Conservation (phyloP, 768 basidiomycete genomes). For the Sistotremastrum suecicum region DNA sequence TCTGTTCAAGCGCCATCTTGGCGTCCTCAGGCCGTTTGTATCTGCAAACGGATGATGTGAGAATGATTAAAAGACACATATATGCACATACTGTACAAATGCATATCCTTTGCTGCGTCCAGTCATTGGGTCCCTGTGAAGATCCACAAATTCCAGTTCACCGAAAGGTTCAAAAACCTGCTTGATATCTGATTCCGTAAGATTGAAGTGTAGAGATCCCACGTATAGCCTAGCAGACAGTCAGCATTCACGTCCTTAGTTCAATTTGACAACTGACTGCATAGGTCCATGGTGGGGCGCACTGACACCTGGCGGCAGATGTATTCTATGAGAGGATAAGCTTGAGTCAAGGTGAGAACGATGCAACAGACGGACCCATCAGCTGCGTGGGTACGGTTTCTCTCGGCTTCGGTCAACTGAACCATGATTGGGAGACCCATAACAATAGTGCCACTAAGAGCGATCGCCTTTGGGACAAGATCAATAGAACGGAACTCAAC, state of each 20-base stretch:
- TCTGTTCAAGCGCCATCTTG: constrained; percentile 92
- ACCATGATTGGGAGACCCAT: constrained; percentile 98
- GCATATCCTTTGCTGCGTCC: constrained; percentile 96
- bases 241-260: constrained; percentile 4
- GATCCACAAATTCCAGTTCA: constrained; percentile 94
- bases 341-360: constrained; percentile 2
- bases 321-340: constrained; percentile 34
- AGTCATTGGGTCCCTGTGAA: constrained; percentile 89
- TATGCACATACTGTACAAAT: constrained; percentile 72
- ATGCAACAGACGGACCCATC: constrained; percentile 47
- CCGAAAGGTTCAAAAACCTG: constrained; percentile 99
- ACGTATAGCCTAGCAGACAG: constrained; percentile 66
- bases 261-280: constrained; percentile 42
- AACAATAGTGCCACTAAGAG: constrained; percentile 85
- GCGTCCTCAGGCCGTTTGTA: constrained; percentile 89
- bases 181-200: constrained; percentile 92
- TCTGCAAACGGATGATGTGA: constrained; percentile 23
- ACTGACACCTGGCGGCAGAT: constrained; percentile 73
- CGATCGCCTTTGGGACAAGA: constrained; percentile 80
- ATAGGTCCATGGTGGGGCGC: constrained; percentile 64
- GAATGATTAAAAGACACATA: not conserved
- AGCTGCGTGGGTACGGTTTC: constrained; percentile 79
- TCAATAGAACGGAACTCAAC: constrained; percentile 92
- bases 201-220: constrained; percentile 91
- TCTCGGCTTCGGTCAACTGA: constrained; percentile 92